Evolutionary conservation across 345 rosid species (phyloP).

Genomic region (Dipteronia dyeriana): DNA sequence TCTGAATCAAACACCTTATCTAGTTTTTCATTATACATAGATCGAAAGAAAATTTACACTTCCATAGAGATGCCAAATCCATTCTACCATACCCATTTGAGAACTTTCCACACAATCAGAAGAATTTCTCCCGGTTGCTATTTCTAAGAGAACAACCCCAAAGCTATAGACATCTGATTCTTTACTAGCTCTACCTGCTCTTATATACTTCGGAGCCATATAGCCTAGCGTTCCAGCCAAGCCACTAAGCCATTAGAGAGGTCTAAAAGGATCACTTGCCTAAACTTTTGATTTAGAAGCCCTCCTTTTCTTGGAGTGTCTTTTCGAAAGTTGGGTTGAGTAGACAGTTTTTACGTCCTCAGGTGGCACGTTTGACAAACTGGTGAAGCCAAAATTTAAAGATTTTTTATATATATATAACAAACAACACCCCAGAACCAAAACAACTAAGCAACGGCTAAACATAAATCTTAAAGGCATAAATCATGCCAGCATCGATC

Average conservation of each 20-base stretch:
- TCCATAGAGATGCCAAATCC: conserved; percentile 32
- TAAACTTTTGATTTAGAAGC: too few relatives aligned
- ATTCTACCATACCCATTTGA: conserved; percentile 8
- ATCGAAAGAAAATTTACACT: neutral
- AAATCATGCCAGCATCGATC: too few relatives aligned
- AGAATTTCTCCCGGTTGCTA: conserved; percentile 23
- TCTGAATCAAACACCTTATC: neutral
- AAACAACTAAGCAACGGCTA: too few relatives aligned
- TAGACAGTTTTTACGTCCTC: too few relatives aligned
- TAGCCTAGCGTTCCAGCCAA: conserved; percentile 23
- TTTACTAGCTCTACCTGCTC: conserved; percentile 12
- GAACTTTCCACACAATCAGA: neutral
- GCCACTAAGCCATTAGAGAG: neutral
- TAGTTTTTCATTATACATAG: conserved; percentile 8
- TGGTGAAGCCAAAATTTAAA: too few relatives aligned
- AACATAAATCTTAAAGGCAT: too few relatives aligned
- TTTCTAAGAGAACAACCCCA: conserved; percentile 24
- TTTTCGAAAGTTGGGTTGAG: too few relatives aligned
- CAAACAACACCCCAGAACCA: too few relatives aligned
- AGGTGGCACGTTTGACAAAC: too few relatives aligned
- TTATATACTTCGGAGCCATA: conserved; percentile 7
- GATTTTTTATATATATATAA: too few relatives aligned
- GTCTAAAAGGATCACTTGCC: too few relatives aligned
- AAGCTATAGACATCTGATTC: conserved; percentile 24
- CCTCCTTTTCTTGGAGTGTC: too few relatives aligned